phyloP scores from a whole-genome alignment of 176 grass and related monocot genomes.

The Hsuehochloa calcarea region DNA sequence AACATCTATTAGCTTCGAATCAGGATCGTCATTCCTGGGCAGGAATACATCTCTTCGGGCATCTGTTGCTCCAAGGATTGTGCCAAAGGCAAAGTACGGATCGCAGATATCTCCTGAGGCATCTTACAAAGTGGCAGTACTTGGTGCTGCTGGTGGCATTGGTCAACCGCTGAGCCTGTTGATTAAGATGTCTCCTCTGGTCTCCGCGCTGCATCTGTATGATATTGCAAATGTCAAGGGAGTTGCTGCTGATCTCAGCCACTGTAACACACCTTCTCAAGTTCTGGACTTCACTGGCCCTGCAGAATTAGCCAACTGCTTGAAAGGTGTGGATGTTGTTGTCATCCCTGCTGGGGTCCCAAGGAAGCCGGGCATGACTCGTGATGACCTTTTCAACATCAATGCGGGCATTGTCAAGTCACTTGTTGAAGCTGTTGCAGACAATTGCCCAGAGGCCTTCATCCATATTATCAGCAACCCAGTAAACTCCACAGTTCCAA shows the following conservation, averaged over 20 bases:
- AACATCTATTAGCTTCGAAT: conserved; percentile 20
- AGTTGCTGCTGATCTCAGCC: conserved; percentile 80
- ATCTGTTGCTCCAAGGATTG: conserved; percentile 37
- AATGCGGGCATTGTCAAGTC: conserved; percentile 75
- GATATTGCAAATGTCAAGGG: conserved; percentile 96
- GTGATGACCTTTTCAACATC: conserved; percentile 88
- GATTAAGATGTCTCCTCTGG: conserved; percentile 85
- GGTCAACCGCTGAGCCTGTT: conserved; percentile 70
- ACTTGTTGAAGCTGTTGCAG: conserved; percentile 73
- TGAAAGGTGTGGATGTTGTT: conserved; percentile 76
- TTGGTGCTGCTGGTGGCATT: conserved; percentile 82
- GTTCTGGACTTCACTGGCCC: conserved; percentile 73
- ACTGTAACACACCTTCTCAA: conserved; percentile 81
- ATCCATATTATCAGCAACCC: conserved; percentile 93
- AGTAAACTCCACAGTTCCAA: conserved; percentile 77
- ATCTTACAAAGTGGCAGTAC: conserved; percentile 73
- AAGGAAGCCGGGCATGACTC: conserved; percentile 88
- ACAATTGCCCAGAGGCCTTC: conserved; percentile 71
- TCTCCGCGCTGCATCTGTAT: conserved; percentile 65
- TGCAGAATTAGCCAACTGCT: conserved; percentile 53
- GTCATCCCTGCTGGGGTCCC: conserved; percentile 81
- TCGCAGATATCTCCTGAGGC: conserved; percentile 51
- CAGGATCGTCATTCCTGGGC: conserved; percentile 34
- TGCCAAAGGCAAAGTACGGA: conserved; percentile 46
- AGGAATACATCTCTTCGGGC: conserved; percentile 30